Evolutionary conservation across 352 stramenopile genomes (phyloP).

Genomic region (Phytophthora quininea): DNA sequence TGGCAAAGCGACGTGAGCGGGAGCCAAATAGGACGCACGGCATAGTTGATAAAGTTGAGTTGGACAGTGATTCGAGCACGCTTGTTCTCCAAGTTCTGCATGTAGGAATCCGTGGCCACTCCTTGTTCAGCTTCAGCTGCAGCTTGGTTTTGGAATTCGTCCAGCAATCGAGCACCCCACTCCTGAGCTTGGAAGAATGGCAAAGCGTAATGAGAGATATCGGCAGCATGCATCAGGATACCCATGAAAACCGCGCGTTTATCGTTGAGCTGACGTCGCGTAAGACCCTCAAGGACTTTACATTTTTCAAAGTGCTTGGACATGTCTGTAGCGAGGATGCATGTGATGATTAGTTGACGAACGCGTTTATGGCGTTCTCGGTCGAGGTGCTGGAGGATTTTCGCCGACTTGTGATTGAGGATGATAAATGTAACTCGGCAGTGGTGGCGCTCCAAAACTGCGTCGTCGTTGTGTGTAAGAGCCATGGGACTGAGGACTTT

Average conservation of each 20-base stretch:
- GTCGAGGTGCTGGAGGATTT: conserved; percentile 74
- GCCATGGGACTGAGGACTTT: conserved; percentile 77
- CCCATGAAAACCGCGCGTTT: conserved; percentile 66
- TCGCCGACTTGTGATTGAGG: conserved; percentile 72
- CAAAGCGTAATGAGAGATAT: conserved; percentile 69
- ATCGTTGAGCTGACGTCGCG: conserved; percentile 57
- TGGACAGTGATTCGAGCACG: conserved; percentile 66
- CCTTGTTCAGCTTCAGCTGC: conserved; percentile 53
- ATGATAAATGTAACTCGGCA: conserved; percentile 80
- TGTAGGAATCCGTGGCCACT: conserved; percentile 70
- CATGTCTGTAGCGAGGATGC: conserved; percentile 85
- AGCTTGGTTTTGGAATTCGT: conserved; percentile 80
- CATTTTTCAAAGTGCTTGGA: conserved; percentile 77
- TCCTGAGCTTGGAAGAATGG: conserved; percentile 52
- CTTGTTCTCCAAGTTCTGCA: conserved; percentile 63
- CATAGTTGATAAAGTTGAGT: conserved; percentile 80
- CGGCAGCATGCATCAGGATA: conserved; percentile 73
- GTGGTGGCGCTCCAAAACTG: conserved; percentile 86
- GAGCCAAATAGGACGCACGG: conserved; percentile 75
- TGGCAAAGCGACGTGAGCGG: conserved; percentile 64
- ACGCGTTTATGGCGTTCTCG: conserved; percentile 58
- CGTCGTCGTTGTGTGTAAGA: conserved; percentile 84
- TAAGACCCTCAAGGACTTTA: conserved; percentile 67
- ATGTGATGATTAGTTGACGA: conserved; percentile 65
- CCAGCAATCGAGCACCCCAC: conserved; percentile 63